Evolutionary conservation across 2,329 filamentous ascomycete genomes (phyloP), one percentile per base, ranked within the genome.

Genomic region (Coniochaeta sp.): DNA sequence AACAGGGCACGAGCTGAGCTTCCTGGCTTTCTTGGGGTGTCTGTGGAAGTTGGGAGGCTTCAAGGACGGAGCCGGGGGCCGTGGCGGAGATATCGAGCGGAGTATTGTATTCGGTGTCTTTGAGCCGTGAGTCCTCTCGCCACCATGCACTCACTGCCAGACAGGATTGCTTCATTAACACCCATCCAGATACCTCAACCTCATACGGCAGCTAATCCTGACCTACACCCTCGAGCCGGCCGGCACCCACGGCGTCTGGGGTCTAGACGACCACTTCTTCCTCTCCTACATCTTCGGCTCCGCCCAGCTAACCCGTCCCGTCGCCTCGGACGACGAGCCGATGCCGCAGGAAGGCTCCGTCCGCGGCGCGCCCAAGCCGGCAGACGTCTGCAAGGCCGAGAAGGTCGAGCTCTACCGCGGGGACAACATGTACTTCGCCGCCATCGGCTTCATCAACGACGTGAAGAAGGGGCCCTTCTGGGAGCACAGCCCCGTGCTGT

Each of bases 391-490:
- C 30, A 89, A 89, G 65, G 70, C 79, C 2, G 77, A 78, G n/a
- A 73, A 84, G 9, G 89, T 93, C 26, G 82, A 88, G 42, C 77
- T 81, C 58, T 83, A 91, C 70, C 82, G 89, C 55, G 78, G 80
- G 59, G 76, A 74, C 30, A 93, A 93, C 69, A 84, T 99, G 84
- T 99, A 99, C 74, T 99, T 98, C 73, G 89, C 91, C 5, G 95
- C 95, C 34, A 86, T 99, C 61, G 92, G 92, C 10, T 99, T 99
- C 79, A 98, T 99, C 72, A 90, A 96, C 73, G 93, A 96, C 70
- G 95, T 99, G 56, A 99, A 99, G 72, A 93, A 82, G 63, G 95
- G 95, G 0, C 93, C 95, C 0, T 99, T 99, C 71, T 98, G 95
- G 93, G 90, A 93, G 67, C 93, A 99, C 72, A 96, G 91, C 65